phyloP scores from a whole-genome alignment of 202 grass and related monocot species.

The Carex arenaria region DNA sequence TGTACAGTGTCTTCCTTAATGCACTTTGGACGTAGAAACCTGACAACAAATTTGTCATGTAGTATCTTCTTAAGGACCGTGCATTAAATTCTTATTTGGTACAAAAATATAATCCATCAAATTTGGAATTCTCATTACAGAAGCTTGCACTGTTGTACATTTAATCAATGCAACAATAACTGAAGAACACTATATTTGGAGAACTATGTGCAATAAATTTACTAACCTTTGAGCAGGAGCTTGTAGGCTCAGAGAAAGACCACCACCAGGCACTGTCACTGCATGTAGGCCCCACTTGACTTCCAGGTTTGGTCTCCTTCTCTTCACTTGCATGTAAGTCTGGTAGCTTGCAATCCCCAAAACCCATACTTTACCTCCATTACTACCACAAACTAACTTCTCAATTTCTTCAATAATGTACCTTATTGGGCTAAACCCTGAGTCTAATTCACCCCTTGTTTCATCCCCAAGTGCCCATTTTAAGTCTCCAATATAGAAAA shows the following conservation, averaged over 20 bases:
- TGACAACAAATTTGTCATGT: conserved; percentile 6
- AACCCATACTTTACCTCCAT: conserved; percentile 43
- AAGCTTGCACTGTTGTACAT: neutral
- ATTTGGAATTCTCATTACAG: neutral
- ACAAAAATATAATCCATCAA: neutral
- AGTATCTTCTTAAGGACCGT: neutral
- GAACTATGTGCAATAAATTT: neutral
- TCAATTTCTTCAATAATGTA: conserved; percentile 51
- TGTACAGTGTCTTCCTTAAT: neutral
- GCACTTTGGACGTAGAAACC: neutral
- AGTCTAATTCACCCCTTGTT: conserved; percentile 1
- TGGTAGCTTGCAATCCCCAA: conserved; percentile 55
- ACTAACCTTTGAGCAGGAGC: conserved; percentile 22
- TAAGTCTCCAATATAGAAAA: conserved; percentile 65
- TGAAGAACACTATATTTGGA: neutral
- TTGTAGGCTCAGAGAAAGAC: conserved; percentile 42
- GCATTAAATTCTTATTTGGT: neutral
- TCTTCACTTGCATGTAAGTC: conserved; percentile 60
- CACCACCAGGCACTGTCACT: conserved; percentile 44
- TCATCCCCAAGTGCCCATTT: conserved; percentile 64
- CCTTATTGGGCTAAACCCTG: conserved; percentile 43
- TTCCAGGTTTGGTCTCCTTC: conserved; percentile 36
- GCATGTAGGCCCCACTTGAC: conserved; percentile 54
- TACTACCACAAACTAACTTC: conserved; percentile 27
- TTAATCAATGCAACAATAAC: neutral